These are phyloP conservation scores for Backusella mclennaniae DNA, from an alignment of 192 early-diverging fungal species.

Conservation along the genomic window DNA sequence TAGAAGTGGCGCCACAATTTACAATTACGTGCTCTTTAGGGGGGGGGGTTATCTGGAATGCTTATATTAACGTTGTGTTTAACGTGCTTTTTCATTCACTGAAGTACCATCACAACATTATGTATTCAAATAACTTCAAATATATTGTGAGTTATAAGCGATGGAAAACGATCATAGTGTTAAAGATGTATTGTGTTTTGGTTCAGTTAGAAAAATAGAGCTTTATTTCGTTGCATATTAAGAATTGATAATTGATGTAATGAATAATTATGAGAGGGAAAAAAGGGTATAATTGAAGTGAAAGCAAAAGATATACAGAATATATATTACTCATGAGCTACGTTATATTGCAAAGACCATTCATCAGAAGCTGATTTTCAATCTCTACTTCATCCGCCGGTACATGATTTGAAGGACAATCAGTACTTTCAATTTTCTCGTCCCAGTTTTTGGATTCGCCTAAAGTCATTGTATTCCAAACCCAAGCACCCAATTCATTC, in stretches of 20 bases:
- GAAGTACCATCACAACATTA: not conserved
- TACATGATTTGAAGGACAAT: constrained; percentile 50
- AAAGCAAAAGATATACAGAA: not conserved
- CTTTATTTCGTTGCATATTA: not conserved
- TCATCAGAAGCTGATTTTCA: constrained; percentile 48
- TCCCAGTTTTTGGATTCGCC: constrained; percentile 35
- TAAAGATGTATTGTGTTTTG: too few relatives aligned
- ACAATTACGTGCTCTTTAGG: not conserved
- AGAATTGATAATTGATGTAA: not conserved
- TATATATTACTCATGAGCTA: not conserved
- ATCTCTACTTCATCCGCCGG: constrained; percentile 47
- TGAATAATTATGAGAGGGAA: not conserved
- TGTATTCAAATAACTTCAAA: not conserved
- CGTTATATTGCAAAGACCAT: constrained; percentile 29
- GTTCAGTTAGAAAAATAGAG: not conserved
- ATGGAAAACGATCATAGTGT: too few relatives aligned
- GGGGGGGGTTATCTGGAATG: not conserved
- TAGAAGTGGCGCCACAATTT: not conserved
- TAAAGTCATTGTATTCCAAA: constrained; percentile 46
- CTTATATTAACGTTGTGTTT: not conserved
- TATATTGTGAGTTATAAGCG: too few relatives aligned
- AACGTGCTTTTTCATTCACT: not conserved
- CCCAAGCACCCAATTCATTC: constrained; percentile 14
- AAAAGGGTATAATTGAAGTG: not conserved
- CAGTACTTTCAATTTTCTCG: constrained; percentile 20